Evolutionary conservation across 2,329 filamentous ascomycete genomes (phyloP).

Genomic region (Exophiala alcalophila): DNA sequence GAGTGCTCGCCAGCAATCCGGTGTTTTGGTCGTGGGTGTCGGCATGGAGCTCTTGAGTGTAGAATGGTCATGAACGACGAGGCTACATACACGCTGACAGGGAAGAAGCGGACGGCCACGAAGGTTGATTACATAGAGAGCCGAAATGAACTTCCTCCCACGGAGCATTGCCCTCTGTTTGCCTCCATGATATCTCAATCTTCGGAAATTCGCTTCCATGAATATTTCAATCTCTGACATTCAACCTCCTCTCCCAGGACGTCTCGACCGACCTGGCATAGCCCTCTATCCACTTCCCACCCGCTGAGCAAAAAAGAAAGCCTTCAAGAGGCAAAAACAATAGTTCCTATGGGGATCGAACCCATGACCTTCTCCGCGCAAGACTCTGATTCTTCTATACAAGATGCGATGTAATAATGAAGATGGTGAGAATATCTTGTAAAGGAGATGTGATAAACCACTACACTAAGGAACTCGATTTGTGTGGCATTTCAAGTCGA

Average conservation of each 20-base stretch:
- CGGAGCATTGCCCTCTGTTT: no score
- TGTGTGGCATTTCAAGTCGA: conserved; percentile 19
- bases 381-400: background rate
- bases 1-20: conserved; percentile 1
- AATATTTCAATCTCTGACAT: no score
- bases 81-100: no score
- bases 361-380: conserved; percentile 26
- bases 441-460: conserved; percentile 29
- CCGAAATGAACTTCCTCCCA: background rate
- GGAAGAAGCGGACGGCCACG: background rate
- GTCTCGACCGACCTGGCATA: no score
- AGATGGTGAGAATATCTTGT: conserved; percentile 1
- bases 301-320: background rate
- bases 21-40: conserved; percentile 26
- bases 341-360: conserved; percentile 28
- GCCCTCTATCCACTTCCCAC: background rate
- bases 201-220: no score
- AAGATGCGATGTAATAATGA: no score
- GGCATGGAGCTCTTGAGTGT: conserved; percentile 27
- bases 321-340: background rate
- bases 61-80: background rate
- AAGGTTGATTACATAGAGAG: no score
- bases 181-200: no score
- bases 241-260: no score
- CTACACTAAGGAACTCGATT: conserved; percentile 26